Base-by-base conservation (phyloP, 106 monocot species). In the Acorus calamus region DNA sequence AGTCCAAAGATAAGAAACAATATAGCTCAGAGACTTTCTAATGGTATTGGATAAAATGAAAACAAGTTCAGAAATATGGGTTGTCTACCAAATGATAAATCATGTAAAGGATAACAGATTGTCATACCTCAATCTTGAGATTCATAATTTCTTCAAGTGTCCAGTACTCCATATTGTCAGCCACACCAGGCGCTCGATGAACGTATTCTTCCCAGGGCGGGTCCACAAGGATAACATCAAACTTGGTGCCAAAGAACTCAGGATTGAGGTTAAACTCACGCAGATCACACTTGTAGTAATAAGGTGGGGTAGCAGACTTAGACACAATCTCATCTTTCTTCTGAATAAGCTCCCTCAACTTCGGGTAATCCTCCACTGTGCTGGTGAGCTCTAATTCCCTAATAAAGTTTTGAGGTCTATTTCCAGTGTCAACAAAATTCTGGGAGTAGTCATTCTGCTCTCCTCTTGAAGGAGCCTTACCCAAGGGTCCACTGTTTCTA, bases 141-240 rank as follows among this genome's bases (percentile, higher is more conserved):
- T 96, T 91, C 72, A 82, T 76, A 66, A 96, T 91, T 63, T 96
- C 91, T 59, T 96, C 96, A 65, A 87, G 73, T 50, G 87, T 78
- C 96, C 96, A 96, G 71, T 83, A 83, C 49, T 96, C 96, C 46
- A 88, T 71, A 66, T 96, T 84, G 57, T 96, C 96, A 2, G 87
- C 85, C 67, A 91, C 78, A 70, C 96, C 96, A 66, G 96, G 96
- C 62, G 96, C 96, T 7, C 96, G 79, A 68, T 96, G 96, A 72
- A 85, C 87, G 83, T 96, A 96, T 72, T 96, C 96, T 71, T 96
- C 96, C 96, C 96, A 96, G 9, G 96, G 96, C 77, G 96, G 96
- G 83, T 96, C 96, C 69, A 96, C 91, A 53, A 96, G 91, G 78
- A 96, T 88, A 47, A 96, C 96, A 88, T 96, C 96, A 79, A 96